A percentile compares a stretch with the other conserved stretches of the same genome.
These are phyloP conservation scores for Metschnikowia cerradonensis DNA, from an alignment of 805 yeast genomes.

Conservation along the genomic window DNA sequence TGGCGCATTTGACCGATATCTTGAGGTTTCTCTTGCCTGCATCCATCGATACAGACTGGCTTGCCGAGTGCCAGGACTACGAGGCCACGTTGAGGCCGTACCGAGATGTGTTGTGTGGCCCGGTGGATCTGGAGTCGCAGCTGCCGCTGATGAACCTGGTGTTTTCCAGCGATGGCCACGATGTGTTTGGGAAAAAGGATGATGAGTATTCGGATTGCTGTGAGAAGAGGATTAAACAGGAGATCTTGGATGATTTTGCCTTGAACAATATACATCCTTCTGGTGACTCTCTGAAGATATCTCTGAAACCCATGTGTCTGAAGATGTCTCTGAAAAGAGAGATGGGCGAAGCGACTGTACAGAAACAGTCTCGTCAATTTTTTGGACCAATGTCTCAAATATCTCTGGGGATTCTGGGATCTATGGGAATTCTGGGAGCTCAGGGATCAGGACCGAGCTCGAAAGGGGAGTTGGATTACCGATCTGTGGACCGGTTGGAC, in stretches of 20 bases:
- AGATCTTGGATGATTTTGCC: slow-evolving; percentile 37
- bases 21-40: slow-evolving; percentile 31
- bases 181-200: slow-evolving; percentile 12
- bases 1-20: slow-evolving; percentile 27
- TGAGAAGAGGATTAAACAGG: slow-evolving; percentile 32
- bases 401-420: too few relatives aligned
- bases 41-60: slow-evolving; percentile 18
- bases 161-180: slow-evolving; percentile 21
- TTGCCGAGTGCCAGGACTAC: slow-evolving; percentile 18
- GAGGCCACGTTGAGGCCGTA: slow-evolving; percentile 11
- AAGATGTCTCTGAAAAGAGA: not conserved
- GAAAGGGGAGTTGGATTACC: not conserved
- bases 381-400: too few relatives aligned
- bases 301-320: too few relatives aligned
- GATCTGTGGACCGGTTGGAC: not conserved
- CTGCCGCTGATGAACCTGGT: slow-evolving; percentile 24
- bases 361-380: too few relatives aligned
- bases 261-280: slow-evolving; percentile 30
- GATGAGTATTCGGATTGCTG: slow-evolving; percentile 7
- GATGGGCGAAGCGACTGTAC: too few relatives aligned
- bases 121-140: slow-evolving; percentile 14
- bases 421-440: too few relatives aligned
- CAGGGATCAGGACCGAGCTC: too few relatives aligned
- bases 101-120: slow-evolving; percentile 9
- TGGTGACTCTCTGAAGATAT: too few relatives aligned